Percentiles rank a stretch among this genome's conserved stretches.
Conservation (phyloP, 495 filamentous ascomycete genomes). For the Tetracladium setigerum region DNA sequence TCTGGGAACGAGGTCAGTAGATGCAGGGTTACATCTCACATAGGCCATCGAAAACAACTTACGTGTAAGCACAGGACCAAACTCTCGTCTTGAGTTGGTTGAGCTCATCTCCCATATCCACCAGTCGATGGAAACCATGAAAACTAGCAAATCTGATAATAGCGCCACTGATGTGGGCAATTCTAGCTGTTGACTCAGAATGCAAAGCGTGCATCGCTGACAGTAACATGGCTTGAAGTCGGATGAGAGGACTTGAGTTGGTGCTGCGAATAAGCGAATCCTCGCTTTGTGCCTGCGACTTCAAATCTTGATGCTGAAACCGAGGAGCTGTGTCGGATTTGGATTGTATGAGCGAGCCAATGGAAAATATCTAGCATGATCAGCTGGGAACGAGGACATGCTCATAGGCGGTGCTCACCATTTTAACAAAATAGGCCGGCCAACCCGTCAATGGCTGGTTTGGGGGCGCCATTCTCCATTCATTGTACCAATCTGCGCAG, state of each 20-base stretch:
- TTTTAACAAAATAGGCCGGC: constrained; percentile 4
- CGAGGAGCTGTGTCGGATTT: constrained; percentile 2
- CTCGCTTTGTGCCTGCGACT: constrained; percentile 7
- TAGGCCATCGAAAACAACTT: neutral
- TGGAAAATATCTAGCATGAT: constrained; percentile 3
- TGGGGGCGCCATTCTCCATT: neutral
- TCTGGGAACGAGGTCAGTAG: neutral
- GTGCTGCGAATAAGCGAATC: neutral
- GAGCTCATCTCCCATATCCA: neutral
- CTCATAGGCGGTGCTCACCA: neutral
- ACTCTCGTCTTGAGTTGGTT: neutral
- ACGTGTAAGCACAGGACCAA: constrained; percentile 6
- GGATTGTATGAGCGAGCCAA: constrained; percentile 4
- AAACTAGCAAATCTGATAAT: constrained; percentile 4
- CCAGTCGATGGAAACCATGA: constrained; percentile 2
- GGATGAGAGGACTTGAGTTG: neutral
- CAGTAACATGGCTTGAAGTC: constrained; percentile 6
- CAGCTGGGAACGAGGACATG: neutral
- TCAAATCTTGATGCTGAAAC: constrained; percentile 3
- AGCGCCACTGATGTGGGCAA: neutral
- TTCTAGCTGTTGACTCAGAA: neutral
- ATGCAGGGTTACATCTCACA: neutral
- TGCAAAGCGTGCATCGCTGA: constrained; percentile 5
- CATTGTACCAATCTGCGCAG: neutral
- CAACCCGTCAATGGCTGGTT: neutral